Evolutionary conservation across 768 basidiomycete genomes (phyloP).

Genomic region (Boletus edulis): DNA sequence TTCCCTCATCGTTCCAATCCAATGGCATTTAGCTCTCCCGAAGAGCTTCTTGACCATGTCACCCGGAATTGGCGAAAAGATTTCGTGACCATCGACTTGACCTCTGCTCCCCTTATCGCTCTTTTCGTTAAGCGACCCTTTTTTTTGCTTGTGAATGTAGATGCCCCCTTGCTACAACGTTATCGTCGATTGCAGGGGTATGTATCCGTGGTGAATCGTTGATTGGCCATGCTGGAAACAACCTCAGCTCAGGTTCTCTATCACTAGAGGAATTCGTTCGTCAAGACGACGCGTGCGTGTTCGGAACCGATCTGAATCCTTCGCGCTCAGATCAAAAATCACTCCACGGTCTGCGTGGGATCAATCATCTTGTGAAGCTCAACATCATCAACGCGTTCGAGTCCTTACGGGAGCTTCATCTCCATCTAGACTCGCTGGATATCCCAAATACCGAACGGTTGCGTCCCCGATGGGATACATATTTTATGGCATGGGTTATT

Average conservation of each 20-base stretch:
- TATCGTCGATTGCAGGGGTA: slow-evolving; percentile 59
- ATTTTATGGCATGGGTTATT: slow-evolving; percentile 79
- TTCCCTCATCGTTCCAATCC: slow-evolving; percentile 23
- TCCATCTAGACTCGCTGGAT: slow-evolving; percentile 65
- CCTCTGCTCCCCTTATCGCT: slow-evolving; percentile 52
- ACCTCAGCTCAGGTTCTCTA: slow-evolving; percentile 15
- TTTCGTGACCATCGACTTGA: slow-evolving; percentile 79
- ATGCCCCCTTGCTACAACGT: slow-evolving; percentile 75
- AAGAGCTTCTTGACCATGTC: slow-evolving; percentile 64
- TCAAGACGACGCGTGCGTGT: slow-evolving; percentile 67
- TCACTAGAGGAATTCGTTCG: slow-evolving; percentile 73
- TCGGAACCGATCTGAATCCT: slow-evolving; percentile 39
- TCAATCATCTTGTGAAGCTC: slow-evolving; percentile 52
- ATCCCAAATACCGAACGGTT: slow-evolving; percentile 71
- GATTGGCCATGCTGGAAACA: slow-evolving; percentile 8
- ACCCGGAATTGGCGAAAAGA: slow-evolving; percentile 79
- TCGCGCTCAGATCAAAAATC: slow-evolving; percentile 20
- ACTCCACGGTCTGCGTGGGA: slow-evolving; percentile 17
- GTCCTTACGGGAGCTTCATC: slow-evolving; percentile 50
- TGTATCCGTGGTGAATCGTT: slow-evolving; percentile 16
- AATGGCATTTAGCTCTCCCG: slow-evolving; percentile 42
- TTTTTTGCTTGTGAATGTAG: slow-evolving; percentile 79
- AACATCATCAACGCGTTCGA: slow-evolving; percentile 65
- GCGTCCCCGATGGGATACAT: slow-evolving; percentile 91
- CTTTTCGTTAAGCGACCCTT: slow-evolving; percentile 85